Evolutionary conservation across 2,329 filamentous ascomycete genomes (phyloP), one percentile per base, ranked within the genome.

Genomic region (Aureobasidium zeae): DNA sequence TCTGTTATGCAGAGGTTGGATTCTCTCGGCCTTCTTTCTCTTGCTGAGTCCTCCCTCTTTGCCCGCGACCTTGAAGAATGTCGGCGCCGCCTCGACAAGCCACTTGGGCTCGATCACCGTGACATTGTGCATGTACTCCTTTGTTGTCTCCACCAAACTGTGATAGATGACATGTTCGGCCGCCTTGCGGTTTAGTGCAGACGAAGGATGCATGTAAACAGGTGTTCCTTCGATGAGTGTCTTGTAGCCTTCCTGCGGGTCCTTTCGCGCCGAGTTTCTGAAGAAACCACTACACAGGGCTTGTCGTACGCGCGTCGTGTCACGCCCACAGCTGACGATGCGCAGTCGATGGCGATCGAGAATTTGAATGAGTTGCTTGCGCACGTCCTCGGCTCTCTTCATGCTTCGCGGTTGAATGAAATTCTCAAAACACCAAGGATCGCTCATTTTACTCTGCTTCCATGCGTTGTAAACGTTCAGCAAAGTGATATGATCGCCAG

Each of bases 391-490:
- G 8, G 86, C 88, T 9, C 89, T 81, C 47, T 79, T 77, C 76
- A 98, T 94, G 24, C 80, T 81, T 2, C 88, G 78, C 4, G 86
- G 87, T 60, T 96, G 88, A 60, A 98, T 91, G 61, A 94, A 98
- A 63, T 98, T 95, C 58, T 98, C 93, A 53, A 86, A 89, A 60
- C 91, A 96, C 91, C 91, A 98, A 0, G 88, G 80, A 46, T 79
- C 85, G 37, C 79, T 83, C 65, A 77, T 94, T 5, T 81, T 81
- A 50, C 79, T 83, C 32, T 81, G 74, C 62, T 94, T 94, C 91
- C 91, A 98, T n/a, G 77, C 80, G 57, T 95, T 94, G 69, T 94
- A 98, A 1, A 98, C 88, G 55, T 98, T 98, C 31, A 98, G 76
- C 0, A 96, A 72, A 0, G 91, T 98, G 10, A 98, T 72, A 57